Evolutionary conservation across 1,284 basidiomycete species (phyloP), one percentile per base, ranked within the genome.

Genomic region (Marasmius sp.): DNA sequence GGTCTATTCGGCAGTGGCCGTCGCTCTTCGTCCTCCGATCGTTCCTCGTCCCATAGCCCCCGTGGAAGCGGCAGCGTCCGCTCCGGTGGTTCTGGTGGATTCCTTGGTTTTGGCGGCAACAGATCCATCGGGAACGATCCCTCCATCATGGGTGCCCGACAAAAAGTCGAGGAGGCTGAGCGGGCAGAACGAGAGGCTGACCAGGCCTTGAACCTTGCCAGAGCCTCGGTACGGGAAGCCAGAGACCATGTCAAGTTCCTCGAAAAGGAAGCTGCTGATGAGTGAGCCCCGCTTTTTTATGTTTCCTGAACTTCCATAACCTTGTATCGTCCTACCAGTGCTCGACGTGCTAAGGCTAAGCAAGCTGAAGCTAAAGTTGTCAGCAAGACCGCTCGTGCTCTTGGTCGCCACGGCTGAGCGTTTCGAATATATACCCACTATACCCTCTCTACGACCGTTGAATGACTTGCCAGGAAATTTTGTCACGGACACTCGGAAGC

Each of bases 301-400:
- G 45, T 62, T 22, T 48, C 22, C 47, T 22, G 34, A 10, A 20
- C 3, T 7, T 43, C 11, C 51, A 45, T 50, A 53, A 34, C 22
- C 14, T 39, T 51, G 20, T 60, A 69, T 57, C 27, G 64, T 57
- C 65, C 20, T 62, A 58, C n/a, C 66, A 87, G 86, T 55, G 78
- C 81, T 12, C 75, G 75, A 60, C 81, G 83, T 58, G 85, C 85
- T 11, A 83, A 82, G 69, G 77, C 80, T 7, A 88, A 87, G 69
- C 83, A 85, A 68, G 80, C 79, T 27, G 83, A 86, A 66, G 81
- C 82, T 2, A 85, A 85, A 72, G 74, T 75, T 33, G 81, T 89
- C 66, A 81, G 77, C 71, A 86, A 84, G 74, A 80, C 74, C 59
- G 81, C 81, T 11, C 77, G 78, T 57, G 76, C 77, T 49, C 80